Base-by-base conservation (phyloP, 805 yeast genomes). In the Saccharomycopsis sp. region DNA sequence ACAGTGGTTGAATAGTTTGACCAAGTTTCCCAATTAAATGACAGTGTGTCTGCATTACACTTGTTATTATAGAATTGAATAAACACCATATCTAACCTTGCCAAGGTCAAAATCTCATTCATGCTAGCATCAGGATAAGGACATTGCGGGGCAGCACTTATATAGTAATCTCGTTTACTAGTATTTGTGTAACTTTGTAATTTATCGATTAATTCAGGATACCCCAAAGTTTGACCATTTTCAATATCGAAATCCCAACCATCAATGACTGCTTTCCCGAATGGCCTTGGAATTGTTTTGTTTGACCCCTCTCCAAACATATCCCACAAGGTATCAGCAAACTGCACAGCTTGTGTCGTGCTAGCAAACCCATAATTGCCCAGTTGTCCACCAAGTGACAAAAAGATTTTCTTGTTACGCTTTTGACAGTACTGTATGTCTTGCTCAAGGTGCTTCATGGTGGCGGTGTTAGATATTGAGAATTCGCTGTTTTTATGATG, bases 241-340 rank as follows among this genome's bases (percentile, higher is more conserved):
- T 90, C 97, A 55, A 85, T 77, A 62, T 90, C 97, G 52, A 89
- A 80, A 62, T 90, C 97, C 59, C 88, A 89, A 16, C 97, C 97
- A 62, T 90, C 97, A 37, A 90, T 34, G 4, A 44, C 41, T 1
- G 49, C 61, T 51, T 68, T 72, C 39, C 79, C 86, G 55, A 81
- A 80, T 46, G 74, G 61, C 51, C 66, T 52, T 14, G 47, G 47
- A 7, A 38, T 16, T 9, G 46, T 32, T 3, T 24, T 45, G 26
- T 50, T 47, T 5, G 22, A 40, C 14, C 59, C 57, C 14, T 51
- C 44, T 33, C 79, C 81, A 59, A 75, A 75, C 54, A 60, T 59
- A 54, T 72, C 56, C 81, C 81, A 76, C 20, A 76, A 54, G 13
- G 70, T 63, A 11, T 56, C 59, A 13, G 81, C 88, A 56, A 77